phyloP scores from a whole-genome alignment of 1,284 basidiomycete genomes.

The Malassezia caprae region DNA sequence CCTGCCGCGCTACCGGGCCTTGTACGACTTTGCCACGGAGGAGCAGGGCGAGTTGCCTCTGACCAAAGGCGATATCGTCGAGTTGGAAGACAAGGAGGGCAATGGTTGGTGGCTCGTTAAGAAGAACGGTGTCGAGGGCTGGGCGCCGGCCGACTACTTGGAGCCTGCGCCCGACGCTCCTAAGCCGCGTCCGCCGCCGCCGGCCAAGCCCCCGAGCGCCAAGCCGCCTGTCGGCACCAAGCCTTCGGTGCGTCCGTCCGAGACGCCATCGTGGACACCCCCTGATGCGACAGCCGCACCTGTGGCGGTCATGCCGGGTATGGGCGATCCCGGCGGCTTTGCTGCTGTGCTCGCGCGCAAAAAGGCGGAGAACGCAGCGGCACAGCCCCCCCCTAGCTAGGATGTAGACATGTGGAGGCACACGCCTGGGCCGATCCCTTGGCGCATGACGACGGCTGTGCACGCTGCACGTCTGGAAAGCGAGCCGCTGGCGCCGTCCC shows the following conservation, averaged over 20 bases:
- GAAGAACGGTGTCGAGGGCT: conserved; percentile 73
- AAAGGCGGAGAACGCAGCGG: conserved; percentile 36
- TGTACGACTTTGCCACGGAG: conserved; percentile 59
- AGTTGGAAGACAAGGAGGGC: conserved; percentile 80
- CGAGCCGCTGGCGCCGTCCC: neutral
- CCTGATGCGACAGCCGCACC: conserved; percentile 48
- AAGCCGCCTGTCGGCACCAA: conserved; percentile 26
- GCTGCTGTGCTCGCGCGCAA: conserved; percentile 50
- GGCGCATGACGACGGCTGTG: neutral
- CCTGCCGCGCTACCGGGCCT: conserved; percentile 66
- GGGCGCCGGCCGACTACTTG: conserved; percentile 90
- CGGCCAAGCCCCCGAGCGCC: conserved; percentile 34
- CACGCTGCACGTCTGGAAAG: neutral
- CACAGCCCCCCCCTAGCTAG: neutral
- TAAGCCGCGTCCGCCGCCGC: conserved; percentile 47
- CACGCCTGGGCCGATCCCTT: neutral
- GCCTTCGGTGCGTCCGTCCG: conserved; percentile 50
- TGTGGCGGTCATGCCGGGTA: conserved; percentile 49
- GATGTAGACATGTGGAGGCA: neutral
- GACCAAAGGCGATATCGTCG: conserved; percentile 80
- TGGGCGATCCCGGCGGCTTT: conserved; percentile 49
- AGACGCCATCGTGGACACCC: conserved; percentile 26
- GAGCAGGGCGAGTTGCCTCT: conserved; percentile 84
- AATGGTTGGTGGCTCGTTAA: conserved; percentile 83
- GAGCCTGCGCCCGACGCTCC: conserved; percentile 57